A percentile compares a stretch with the other conserved stretches of the same genome.
phyloP scores from a whole-genome alignment of 2,329 filamentous ascomycete species.

The Rasamsonia emersonii region DNA sequence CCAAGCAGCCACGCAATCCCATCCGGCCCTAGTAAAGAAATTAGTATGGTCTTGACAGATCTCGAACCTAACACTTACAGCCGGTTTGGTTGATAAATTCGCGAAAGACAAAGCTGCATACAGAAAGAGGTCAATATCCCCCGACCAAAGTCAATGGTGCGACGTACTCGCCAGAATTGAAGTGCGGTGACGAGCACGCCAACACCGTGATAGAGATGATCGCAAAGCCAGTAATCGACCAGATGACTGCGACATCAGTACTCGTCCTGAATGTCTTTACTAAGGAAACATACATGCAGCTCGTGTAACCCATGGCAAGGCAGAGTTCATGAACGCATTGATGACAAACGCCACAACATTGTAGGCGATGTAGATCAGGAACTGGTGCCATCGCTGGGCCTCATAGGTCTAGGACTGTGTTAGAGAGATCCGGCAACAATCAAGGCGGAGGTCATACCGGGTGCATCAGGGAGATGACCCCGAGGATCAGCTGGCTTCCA shows the following conservation, averaged over 20 bases:
- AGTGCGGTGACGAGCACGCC: constrained; percentile 57
- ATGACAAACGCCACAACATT: constrained; percentile 53
- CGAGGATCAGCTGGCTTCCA: constrained; percentile 57
- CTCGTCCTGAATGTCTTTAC: not conserved
- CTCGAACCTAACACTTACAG: constrained; percentile 31
- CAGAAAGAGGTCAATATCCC: constrained; percentile 7
- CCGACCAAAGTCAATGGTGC: not conserved
- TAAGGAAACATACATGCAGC: constrained; percentile 41
- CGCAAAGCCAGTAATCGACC: constrained; percentile 60
- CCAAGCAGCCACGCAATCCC: constrained; percentile 46
- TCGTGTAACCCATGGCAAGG: constrained; percentile 59
- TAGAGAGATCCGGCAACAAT: constrained; percentile 6
- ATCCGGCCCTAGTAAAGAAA: constrained; percentile 46
- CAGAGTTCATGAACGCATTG: constrained; percentile 55
- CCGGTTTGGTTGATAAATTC: constrained; percentile 60
- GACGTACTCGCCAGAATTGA: constrained; percentile 53
- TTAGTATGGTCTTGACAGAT: constrained; percentile 10
- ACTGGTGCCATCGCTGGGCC: constrained; percentile 59
- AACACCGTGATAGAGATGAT: constrained; percentile 63
- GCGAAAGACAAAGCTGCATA: constrained; percentile 44
- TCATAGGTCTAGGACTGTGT: constrained; percentile 36
- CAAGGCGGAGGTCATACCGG: constrained; percentile 24
- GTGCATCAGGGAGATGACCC: constrained; percentile 55
- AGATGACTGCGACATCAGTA: constrained; percentile 43
- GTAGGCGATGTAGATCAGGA: constrained; percentile 61